phyloP scores from a whole-genome alignment of 257 asterid genomes.

The Solanum paucissectum region DNA sequence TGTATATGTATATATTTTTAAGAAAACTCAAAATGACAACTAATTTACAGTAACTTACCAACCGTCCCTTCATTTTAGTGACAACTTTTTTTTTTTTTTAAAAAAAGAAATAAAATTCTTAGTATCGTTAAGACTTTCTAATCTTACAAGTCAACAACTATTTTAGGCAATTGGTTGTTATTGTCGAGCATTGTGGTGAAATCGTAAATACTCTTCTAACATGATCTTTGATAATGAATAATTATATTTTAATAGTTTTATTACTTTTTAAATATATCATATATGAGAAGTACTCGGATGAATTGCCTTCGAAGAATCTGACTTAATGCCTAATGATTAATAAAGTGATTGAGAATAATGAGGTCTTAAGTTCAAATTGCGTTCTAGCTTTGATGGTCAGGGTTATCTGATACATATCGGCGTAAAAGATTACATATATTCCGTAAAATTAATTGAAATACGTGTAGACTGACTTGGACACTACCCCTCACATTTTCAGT shows the following conservation, averaged over 20 bases:
- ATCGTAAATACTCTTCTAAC: neutral
- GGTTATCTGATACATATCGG: neutral
- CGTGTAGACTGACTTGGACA: neutral
- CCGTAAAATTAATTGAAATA: neutral
- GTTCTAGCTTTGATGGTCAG: neutral
- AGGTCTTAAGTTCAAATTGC: neutral
- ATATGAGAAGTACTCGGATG: neutral
- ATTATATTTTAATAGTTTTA: neutral
- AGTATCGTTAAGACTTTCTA: neutral
- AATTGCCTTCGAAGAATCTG: neutral
- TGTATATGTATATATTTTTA: neutral
- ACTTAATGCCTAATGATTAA: neutral
- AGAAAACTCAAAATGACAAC: neutral
- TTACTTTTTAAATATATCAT: neutral
- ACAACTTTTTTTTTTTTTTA: neutral
- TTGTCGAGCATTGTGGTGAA: rapidly evolving
- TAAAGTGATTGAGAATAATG: neutral
- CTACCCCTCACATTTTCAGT: neutral
- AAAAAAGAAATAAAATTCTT: neutral
- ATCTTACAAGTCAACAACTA: neutral
- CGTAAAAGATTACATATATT: neutral
- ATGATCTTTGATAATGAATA: neutral
- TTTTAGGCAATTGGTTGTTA: neutral
- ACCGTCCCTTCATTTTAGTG: neutral
- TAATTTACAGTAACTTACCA: neutral